A percentile compares a stretch with the other conserved stretches of the same genome.
These are phyloP conservation scores for Umbelopsis ramanniana DNA, from an alignment of 192 early-diverging fungal genomes.

Conservation along the genomic window DNA sequence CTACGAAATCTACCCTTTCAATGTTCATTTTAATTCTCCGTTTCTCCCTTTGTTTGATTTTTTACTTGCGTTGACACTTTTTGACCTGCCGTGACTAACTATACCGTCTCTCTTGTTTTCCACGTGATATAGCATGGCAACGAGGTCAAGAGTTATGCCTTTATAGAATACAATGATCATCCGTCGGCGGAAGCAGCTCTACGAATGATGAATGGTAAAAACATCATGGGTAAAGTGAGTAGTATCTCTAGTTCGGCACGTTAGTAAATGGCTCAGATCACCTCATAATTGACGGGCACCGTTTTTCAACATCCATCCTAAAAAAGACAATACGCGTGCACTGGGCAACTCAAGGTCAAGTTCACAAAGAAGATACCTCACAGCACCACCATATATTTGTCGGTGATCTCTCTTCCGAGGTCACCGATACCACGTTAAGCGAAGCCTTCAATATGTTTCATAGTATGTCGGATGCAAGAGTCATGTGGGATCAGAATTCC, in stretches of 20 bases:
- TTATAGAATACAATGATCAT: slow-evolving; percentile 78
- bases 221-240: slow-evolving; percentile 58
- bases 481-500: slow-evolving; percentile 91
- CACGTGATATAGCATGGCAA: slow-evolving; percentile 2
- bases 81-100: not conserved
- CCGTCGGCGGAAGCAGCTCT: slow-evolving; percentile 68
- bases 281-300: not conserved
- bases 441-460: slow-evolving; percentile 79
- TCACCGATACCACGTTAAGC: slow-evolving; percentile 78
- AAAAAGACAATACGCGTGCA: slow-evolving; percentile 19
- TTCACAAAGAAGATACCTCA: slow-evolving; percentile 41
- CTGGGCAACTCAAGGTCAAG: slow-evolving; percentile 23
- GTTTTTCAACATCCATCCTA: slow-evolving; percentile 4
- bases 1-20: not conserved
- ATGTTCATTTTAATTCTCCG: slow-evolving; percentile 10
- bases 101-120: not conserved
- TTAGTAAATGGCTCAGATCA: slow-evolving; percentile 19
- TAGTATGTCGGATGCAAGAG: slow-evolving; percentile 84
- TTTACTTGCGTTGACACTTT: not conserved
- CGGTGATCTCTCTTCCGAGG: slow-evolving; percentile 88
- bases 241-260: not conserved
- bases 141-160: slow-evolving; percentile 72
- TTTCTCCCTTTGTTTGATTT: slow-evolving; percentile 4
- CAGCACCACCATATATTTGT: slow-evolving; percentile 88
- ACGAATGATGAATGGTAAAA: slow-evolving; percentile 68